Evolutionary conservation across 179 eudicot species (phyloP), one percentile per base, ranked within the genome.

Genomic region (Beta macrorhiza): DNA sequence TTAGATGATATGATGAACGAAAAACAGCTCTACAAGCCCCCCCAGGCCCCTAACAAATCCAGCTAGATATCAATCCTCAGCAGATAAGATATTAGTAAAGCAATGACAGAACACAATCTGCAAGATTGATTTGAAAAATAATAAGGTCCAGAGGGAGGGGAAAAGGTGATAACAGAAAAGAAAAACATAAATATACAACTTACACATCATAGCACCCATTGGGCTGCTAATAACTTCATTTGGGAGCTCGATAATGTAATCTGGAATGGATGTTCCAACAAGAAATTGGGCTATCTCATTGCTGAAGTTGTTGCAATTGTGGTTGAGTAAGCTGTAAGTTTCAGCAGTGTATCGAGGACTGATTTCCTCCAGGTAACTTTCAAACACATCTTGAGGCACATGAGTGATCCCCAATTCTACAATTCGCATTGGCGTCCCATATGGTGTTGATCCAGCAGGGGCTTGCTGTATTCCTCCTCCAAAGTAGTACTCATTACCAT

Each of bases 241-340:
- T 12, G 99, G 99, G 44, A 96, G 97, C 82, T 94, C 88, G 82
- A 94, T 82, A 67, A 94, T 96, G 72, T 94, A 91, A n/a, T 92
- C 98, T 0, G 98, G 99, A 77, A 96, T 89, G 9, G 90, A 83
- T 17, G 83, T 76, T 58, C 94, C 97, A 5, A 92, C 97, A 82
- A 96, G 87, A 86, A 94, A 94, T 76, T 94, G 99, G 22, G 93
- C 97, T 65, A 96, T 91, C 90, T 96, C 99, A 72, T 94, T 92
- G 88, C 97, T 94, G 78, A 96, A 96, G 71, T 94, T 96, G 89
- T 96, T 96, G 88, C 99, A 96, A 70, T 94, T 96, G 82, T 94
- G 97, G 16, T 84, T 84, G 25, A 96, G 90, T 86, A 96, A 81
- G 84, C 89, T 92, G 89, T 96, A 94, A 10, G 97, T 91, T 83